Conservation (phyloP, 768 basidiomycete genomes). For the Leucogyrophana mollusca region DNA sequence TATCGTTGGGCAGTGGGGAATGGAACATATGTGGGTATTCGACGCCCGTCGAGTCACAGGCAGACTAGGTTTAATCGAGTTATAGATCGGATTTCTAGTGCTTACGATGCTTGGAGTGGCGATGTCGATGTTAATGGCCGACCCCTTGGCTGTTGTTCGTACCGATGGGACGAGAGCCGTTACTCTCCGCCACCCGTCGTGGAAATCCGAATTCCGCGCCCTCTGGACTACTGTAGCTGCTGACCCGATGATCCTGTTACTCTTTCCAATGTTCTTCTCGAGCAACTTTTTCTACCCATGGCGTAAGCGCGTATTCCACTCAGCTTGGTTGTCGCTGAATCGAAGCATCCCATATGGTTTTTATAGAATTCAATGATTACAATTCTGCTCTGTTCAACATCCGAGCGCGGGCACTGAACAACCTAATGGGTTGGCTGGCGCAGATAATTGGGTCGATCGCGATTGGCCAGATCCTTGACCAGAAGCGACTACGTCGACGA, state of each 20-base stretch:
- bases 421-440: conserved; percentile 72
- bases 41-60: too few relatives aligned
- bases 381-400: conserved; percentile 84
- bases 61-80: conserved; percentile 38
- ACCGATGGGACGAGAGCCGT: conserved; percentile 68
- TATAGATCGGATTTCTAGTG: conserved; percentile 48
- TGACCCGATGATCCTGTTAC: conserved; percentile 68
- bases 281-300: conserved; percentile 84
- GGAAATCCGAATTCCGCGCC: conserved; percentile 69
- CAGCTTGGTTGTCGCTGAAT: too few relatives aligned
- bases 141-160: conserved; percentile 70
- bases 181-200: conserved; percentile 62
- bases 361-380: conserved; percentile 75
- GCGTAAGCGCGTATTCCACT: conserved; percentile 43
- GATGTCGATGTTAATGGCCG: conserved; percentile 70
- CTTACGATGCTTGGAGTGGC: conserved; percentile 66
- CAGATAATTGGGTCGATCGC: conserved; percentile 74
- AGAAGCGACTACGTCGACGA: conserved; percentile 52
- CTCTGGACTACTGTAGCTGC: conserved; percentile 64
- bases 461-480: conserved; percentile 68
- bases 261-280: conserved; percentile 82
- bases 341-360: background rate
- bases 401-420: conserved; percentile 71
- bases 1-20: conserved; percentile 47
- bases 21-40: conserved; percentile 64